Percentiles rank a stretch among this genome's conserved stretches.
Evolutionary conservation across 1,284 basidiomycete genomes (phyloP).

Genomic region (Pseudozyma sp.): DNA sequence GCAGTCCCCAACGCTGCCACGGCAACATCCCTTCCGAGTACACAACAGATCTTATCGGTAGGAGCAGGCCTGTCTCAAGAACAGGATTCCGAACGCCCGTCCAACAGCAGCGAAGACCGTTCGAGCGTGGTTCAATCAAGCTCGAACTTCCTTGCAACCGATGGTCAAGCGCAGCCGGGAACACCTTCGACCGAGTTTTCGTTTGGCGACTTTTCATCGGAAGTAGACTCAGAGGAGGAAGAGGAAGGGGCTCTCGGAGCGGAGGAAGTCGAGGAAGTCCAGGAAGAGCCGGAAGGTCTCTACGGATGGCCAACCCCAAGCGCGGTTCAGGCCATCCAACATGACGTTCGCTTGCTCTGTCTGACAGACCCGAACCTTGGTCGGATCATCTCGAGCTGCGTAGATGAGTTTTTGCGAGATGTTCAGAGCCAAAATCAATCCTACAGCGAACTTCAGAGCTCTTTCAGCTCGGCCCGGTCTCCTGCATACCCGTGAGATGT

Average conservation of each 20-base stretch:
- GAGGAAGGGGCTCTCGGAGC: too few relatives aligned
- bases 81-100: background rate
- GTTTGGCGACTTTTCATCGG: too few relatives aligned
- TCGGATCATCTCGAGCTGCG: slow-evolving; percentile 12
- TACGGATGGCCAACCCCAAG: slow-evolving; percentile 28
- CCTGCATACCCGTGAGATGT: too few relatives aligned
- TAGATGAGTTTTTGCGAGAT: slow-evolving; percentile 16
- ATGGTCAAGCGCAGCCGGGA: background rate
- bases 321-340: slow-evolving; percentile 25
- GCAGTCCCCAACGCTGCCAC: background rate
- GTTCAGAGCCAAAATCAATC: background rate
- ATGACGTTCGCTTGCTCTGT: slow-evolving; percentile 28
- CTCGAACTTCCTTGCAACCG: background rate
- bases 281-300: slow-evolving; percentile 17
- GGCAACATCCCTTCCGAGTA: too few relatives aligned
- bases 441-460: background rate
- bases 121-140: too few relatives aligned
- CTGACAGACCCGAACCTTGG: slow-evolving; percentile 20
- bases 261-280: too few relatives aligned
- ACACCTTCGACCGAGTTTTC: background rate
- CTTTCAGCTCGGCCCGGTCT: background rate
- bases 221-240: slow-evolving; percentile 1
- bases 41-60: too few relatives aligned
- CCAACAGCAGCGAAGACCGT: background rate
- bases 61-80: background rate